A percentile compares a stretch with the other conserved stretches of the same genome.
Evolutionary conservation across 768 basidiomycete species (phyloP).

Genomic region (Boletus pseudo-olivaceus): DNA sequence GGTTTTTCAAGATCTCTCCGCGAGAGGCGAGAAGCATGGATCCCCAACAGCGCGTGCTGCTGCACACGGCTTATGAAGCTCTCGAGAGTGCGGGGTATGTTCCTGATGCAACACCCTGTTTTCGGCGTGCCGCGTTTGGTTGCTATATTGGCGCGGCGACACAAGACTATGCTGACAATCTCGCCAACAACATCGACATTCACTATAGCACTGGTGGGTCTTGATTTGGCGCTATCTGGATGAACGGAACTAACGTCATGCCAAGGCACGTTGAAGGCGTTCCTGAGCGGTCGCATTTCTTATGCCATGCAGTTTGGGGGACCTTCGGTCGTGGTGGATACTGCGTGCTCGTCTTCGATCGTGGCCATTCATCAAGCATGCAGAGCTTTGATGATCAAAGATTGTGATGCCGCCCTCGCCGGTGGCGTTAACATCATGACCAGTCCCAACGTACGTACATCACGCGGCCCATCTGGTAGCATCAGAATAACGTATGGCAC

Average conservation of each 20-base stretch:
- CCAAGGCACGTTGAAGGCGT: slow-evolving; percentile 59
- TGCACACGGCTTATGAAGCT: slow-evolving; percentile 65
- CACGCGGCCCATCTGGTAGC: not conserved
- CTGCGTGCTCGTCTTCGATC: slow-evolving; percentile 70
- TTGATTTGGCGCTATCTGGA: not conserved
- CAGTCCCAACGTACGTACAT: slow-evolving; percentile 59
- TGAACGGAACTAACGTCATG: not conserved
- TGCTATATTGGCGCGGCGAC: slow-evolving; percentile 70
- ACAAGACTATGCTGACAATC: slow-evolving; percentile 65
- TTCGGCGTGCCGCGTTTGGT: slow-evolving; percentile 53
- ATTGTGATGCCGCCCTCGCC: slow-evolving; percentile 67
- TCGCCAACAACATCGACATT: slow-evolving; percentile 59
- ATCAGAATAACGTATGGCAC: slow-evolving; percentile 1
- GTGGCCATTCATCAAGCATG: slow-evolving; percentile 68
- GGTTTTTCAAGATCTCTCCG: slow-evolving; percentile 70
- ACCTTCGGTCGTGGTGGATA: slow-evolving; percentile 69
- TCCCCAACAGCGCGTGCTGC: slow-evolving; percentile 67
- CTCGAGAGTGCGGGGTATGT: slow-evolving; percentile 71
- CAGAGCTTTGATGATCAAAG: slow-evolving; percentile 57
- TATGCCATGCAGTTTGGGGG: slow-evolving; percentile 66
- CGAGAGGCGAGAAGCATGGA: slow-evolving; percentile 76
- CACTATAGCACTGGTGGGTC: slow-evolving; percentile 64
- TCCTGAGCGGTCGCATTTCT: slow-evolving; percentile 69
- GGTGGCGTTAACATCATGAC: slow-evolving; percentile 73
- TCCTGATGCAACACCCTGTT: slow-evolving; percentile 51